Evolutionary conservation across 1,139 yeast genomes (phyloP), one percentile per base, ranked within the genome.

Genomic region (Zygosaccharomyces sapae): DNA sequence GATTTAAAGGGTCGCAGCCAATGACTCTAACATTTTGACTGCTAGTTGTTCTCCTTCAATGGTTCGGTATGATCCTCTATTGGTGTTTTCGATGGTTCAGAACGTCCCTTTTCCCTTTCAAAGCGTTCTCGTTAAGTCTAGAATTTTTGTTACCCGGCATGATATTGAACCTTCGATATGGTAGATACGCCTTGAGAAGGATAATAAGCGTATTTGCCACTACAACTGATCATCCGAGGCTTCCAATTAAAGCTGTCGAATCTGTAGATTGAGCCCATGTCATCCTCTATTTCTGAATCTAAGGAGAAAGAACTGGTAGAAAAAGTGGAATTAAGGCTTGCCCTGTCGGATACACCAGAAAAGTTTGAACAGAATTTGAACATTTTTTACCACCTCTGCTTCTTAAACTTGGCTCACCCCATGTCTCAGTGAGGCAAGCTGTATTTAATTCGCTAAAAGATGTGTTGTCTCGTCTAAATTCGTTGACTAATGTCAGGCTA

Each of bases 321-420:
- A 61, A 83, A 80, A 61, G 97, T 88, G 1, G 98, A 92, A 67
- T 76, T 92, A 41, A 73, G 90, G 44, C 74, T 92, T 38, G 94
- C 95, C 0, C 70, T 92, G 42, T 89, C 97, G 0, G 79, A 78
- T 46, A 72, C 81, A 1, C 86, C 83, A 47, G 72, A 68, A 2
- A 85, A 84, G 58, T 76, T 89, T 46, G 83, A 86, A 58, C 65
- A 74, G 5, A 70, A 83, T 9, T 65, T 92, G 36, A 73, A 74
- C 13, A 65, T 79, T 92, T 86, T 61, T 71, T 92, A 41, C 75
- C 89, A 1, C 97, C 98, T 1, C 65, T 90, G 34, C 68, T 92
- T 33, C 70, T 90, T 51, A 92, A 92, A 62, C 73, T 90, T 49
- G 78, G 84, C 3, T 88, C 96, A 33, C 78, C 83, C 2, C 77